Conservation (phyloP, 768 basidiomycete species). For the Rickenella mellea region DNA sequence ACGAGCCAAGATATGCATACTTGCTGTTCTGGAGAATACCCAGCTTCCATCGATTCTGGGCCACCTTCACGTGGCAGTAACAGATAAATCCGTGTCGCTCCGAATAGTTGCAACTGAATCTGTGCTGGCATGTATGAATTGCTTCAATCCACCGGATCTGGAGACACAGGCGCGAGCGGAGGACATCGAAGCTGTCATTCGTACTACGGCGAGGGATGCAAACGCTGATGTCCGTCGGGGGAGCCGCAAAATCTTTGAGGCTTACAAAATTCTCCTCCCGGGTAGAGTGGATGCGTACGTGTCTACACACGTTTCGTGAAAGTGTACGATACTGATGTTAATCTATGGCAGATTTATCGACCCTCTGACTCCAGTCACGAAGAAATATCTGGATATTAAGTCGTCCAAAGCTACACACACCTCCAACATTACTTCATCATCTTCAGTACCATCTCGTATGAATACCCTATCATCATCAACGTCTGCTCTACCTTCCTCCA, state of each 20-base stretch:
- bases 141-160: slow-evolving; percentile 70
- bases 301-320: slow-evolving; percentile 11
- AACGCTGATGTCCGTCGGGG: slow-evolving; percentile 67
- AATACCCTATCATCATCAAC: too few relatives aligned
- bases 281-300: slow-evolving; percentile 55
- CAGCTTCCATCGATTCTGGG: slow-evolving; percentile 58
- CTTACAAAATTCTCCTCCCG: slow-evolving; percentile 65
- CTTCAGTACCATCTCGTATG: too few relatives aligned
- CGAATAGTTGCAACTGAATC: slow-evolving; percentile 61
- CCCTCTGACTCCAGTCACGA: slow-evolving; percentile 15
- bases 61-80: slow-evolving; percentile 45
- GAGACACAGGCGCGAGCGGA: slow-evolving; percentile 57
- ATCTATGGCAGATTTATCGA: slow-evolving; percentile 11
- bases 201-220: slow-evolving; percentile 56
- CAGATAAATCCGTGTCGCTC: slow-evolving; percentile 60
- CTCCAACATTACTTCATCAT: too few relatives aligned
- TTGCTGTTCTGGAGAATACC: slow-evolving; percentile 53
- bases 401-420: too few relatives aligned
- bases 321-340: slow-evolving; percentile 11
- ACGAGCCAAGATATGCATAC: slow-evolving; percentile 53
- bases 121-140: slow-evolving; percentile 56
- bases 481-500: too few relatives aligned
- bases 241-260: slow-evolving; percentile 63
- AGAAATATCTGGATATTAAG: slow-evolving; percentile 16
- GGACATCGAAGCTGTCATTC: slow-evolving; percentile 66